These are phyloP conservation scores for Suhomyces pyralidae DNA, from an alignment of 805 yeast species.

Conservation along the genomic window DNA sequence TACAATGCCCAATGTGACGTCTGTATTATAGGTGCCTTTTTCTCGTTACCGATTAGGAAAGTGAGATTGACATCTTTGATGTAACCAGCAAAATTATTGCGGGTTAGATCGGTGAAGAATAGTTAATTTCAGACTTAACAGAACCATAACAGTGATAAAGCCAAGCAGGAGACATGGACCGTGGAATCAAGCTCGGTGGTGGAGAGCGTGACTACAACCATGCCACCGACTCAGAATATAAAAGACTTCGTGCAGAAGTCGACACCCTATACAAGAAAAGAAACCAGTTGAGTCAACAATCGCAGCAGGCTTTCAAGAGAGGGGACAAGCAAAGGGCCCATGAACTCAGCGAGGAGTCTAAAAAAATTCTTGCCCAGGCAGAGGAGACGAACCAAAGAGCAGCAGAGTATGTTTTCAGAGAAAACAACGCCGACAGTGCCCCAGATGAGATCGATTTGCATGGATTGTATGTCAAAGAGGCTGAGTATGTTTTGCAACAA, in stretches of 20 bases:
- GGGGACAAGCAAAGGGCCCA: slow-evolving; percentile 78
- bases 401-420: slow-evolving; percentile 83
- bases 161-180: slow-evolving; percentile 12
- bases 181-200: slow-evolving; percentile 26
- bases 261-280: slow-evolving; percentile 60
- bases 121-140: not conserved
- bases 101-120: not conserved
- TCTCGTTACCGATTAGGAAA: not conserved
- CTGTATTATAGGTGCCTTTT: not conserved
- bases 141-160: not conserved
- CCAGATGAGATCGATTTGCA: slow-evolving; percentile 89
- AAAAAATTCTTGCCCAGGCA: slow-evolving; percentile 55
- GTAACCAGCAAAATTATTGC: not conserved
- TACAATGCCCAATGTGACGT: not conserved
- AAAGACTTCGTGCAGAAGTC: slow-evolving; percentile 62
- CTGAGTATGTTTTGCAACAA: slow-evolving; percentile 68
- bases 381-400: slow-evolving; percentile 75
- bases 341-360: slow-evolving; percentile 66
- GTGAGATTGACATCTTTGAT: not conserved
- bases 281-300: slow-evolving; percentile 54
- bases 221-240: slow-evolving; percentile 64
- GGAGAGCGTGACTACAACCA: slow-evolving; percentile 62
- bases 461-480: slow-evolving; percentile 88
- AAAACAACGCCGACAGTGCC: slow-evolving; percentile 84
- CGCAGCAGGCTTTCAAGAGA: slow-evolving; percentile 70